Percentiles rank a stretch among this genome's conserved stretches.
These are phyloP conservation scores for Scenedesmus sp. DNA, from an alignment of 163 green algal genomes.

Conservation along the genomic window DNA sequence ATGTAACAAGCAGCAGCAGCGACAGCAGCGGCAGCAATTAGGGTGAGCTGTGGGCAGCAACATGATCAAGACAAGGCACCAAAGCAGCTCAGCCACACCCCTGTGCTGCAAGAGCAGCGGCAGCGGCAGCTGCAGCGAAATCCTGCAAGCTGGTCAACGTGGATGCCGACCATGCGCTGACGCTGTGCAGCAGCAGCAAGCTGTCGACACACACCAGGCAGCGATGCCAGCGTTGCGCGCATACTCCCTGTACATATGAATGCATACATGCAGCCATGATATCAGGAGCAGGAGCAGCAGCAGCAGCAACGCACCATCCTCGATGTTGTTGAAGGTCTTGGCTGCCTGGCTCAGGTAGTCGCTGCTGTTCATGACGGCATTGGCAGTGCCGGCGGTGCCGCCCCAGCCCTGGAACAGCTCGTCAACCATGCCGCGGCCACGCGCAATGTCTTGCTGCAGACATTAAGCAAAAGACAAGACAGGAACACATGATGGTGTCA, in stretches of 20 bases:
- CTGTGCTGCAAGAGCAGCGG: too few species aligned
- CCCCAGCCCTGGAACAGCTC: conserved; percentile 91
- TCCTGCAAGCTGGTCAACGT: too few species aligned
- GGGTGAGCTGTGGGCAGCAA: too few species aligned
- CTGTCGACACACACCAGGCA: too few species aligned
- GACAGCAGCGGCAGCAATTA: too few species aligned
- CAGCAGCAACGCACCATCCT: conserved; percentile 72
- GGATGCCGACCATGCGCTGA: too few species aligned
- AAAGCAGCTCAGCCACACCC: too few species aligned
- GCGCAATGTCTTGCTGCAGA: conserved; percentile 95
- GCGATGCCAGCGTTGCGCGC: too few species aligned
- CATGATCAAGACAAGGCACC: too few species aligned
- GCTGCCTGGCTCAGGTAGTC: conserved; percentile 92
- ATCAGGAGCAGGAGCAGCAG: background rate
- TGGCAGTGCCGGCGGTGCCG: conserved; percentile 88
- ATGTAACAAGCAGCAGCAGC: background rate
- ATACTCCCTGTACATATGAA: background rate
- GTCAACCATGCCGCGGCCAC: conserved; percentile 95
- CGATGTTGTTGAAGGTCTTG: conserved; percentile 92
- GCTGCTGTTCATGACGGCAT: conserved; percentile 87
- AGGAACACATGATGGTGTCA: background rate
- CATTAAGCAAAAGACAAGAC: background rate
- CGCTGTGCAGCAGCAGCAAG: too few species aligned
- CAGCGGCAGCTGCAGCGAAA: too few species aligned
- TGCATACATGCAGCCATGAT: background rate